These are phyloP conservation scores for Fusarium goolgardi DNA, from an alignment of 2,329 filamentous ascomycete species.

Conservation along the genomic window DNA sequence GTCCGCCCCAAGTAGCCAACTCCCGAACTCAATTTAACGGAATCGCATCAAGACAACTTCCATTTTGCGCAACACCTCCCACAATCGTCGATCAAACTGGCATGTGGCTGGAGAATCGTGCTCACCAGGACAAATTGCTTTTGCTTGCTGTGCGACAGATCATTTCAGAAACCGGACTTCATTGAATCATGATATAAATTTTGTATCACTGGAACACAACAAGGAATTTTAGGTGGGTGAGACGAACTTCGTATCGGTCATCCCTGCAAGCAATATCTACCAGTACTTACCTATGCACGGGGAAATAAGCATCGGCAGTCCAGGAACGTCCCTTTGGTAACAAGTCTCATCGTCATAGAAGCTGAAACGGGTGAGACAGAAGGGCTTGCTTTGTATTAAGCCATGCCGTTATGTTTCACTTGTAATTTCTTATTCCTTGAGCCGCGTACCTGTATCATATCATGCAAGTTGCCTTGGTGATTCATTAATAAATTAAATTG, in stretches of 20 bases:
- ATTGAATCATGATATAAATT: constrained; percentile 18
- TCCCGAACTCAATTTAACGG: not conserved
- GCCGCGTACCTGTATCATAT: constrained; percentile 8
- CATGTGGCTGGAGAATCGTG: constrained; percentile 10
- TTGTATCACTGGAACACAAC: not conserved
- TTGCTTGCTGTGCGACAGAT: constrained; percentile 11
- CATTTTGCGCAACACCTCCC: not conserved
- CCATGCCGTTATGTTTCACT: constrained; percentile 17
- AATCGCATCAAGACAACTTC: not conserved
- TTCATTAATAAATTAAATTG: not conserved
- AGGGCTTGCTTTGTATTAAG: constrained; percentile 5
- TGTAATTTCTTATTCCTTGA: constrained; percentile 5
- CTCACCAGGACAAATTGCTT: constrained; percentile 13
- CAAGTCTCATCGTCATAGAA: constrained; percentile 28
- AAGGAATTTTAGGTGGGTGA: not conserved
- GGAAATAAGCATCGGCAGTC: constrained; percentile 12
- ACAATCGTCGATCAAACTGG: not conserved
- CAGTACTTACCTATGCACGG: not conserved
- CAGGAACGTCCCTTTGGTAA: constrained; percentile 8
- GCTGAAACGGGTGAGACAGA: constrained; percentile 7
- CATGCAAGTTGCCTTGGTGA: constrained; percentile 5
- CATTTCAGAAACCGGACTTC: not conserved
- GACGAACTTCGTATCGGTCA: constrained; percentile 12
- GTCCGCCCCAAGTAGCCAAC: not conserved
- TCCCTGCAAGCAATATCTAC: constrained; percentile 10